Base-by-base conservation (phyloP, 2,329 filamentous ascomycete genomes). In the Tolypocladium capitatum region DNA sequence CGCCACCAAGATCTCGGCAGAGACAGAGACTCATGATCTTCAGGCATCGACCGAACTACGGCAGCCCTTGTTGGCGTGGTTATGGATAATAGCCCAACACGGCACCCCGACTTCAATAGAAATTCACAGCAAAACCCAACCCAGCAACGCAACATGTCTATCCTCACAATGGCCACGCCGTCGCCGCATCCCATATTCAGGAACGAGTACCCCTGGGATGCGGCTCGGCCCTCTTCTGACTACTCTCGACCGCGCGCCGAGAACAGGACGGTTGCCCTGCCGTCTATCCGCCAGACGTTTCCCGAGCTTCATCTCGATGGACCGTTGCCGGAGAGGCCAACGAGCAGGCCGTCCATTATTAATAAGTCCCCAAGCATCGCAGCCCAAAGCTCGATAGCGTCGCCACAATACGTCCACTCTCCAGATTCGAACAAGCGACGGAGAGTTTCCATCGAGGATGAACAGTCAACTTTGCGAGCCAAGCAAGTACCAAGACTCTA, bases 331-430 rank as follows among this genome's bases (percentile, higher is more conserved):
- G 44, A 45, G 21, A 38, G 28, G 33, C 34, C 47, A 21, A 14
- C n/a, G 5, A 27, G 27, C 34, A 35, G 24, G 20, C 13, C 35
- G 4, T 42, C 38, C n/a, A n/a, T n/a, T n/a, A n/a, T n/a, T 14
- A 38, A 43, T 16, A 45, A 28, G 18, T 32, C 52, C 11, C 48
- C 46, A 14, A 28, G 11, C 27, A 28, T 46, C 14, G 28, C 36
- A 13, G 47, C 20, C 20, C 44, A 30, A n/a, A n/a, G 48, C 35
- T 35, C 43, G 7, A 21, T 46, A 49, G 66, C 66, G 36, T 66
- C 69, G 4, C 67, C 72, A 10, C 68, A 74, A 48, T 77, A 77
- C 53, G 57, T 70, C 13, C 66, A 75, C 59, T 75, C 74, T 30
- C 68, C 74, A 27, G 68, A 56, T 51, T 59, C 61, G n/a, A 65